These are phyloP conservation scores for Stephania japonica DNA, from an alignment of 164 flowering plant genomes.

Conservation along the genomic window DNA sequence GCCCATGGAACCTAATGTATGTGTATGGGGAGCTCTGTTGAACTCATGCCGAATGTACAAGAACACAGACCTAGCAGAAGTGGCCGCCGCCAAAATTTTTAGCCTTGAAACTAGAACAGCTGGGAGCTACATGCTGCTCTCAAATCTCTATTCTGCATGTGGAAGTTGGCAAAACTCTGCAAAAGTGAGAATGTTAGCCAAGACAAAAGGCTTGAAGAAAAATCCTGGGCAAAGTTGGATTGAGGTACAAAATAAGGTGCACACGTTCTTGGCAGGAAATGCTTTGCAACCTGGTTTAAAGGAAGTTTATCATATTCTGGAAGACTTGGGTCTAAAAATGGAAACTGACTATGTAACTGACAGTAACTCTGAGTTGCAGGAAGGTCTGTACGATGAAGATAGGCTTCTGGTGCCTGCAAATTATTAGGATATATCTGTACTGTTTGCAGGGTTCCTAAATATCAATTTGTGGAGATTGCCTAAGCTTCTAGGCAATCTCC, in stretches of 20 bases:
- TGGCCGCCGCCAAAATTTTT: slow-evolving; percentile 34
- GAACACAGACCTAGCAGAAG: slow-evolving; percentile 45
- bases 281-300: slow-evolving; percentile 30
- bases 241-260: slow-evolving; percentile 56
- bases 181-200: slow-evolving; percentile 51
- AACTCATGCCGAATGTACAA: slow-evolving; percentile 61
- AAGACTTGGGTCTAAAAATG: slow-evolving; percentile 41
- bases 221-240: slow-evolving; percentile 72
- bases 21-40: slow-evolving; percentile 68
- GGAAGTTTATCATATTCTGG: slow-evolving; percentile 29
- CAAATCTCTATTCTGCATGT: slow-evolving; percentile 54
- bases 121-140: slow-evolving; percentile 70
- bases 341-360: slow-evolving; percentile 27
- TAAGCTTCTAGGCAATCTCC: too few species aligned
- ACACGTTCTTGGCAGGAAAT: slow-evolving; percentile 53
- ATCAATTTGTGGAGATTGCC: slow-evolving; percentile 20
- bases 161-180: slow-evolving; percentile 82
- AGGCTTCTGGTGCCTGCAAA: slow-evolving; percentile 13
- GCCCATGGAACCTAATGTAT: slow-evolving; percentile 65
- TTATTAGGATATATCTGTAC: slow-evolving; percentile 18
- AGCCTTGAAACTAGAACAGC: slow-evolving; percentile 25
- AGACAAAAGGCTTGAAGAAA: slow-evolving; percentile 59
- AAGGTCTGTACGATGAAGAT: slow-evolving; percentile 18
- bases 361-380: slow-evolving; percentile 19
- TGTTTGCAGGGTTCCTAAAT: slow-evolving; percentile 11